Conservation (phyloP, 345 rosid species). For the Erodium maritimum region DNA sequence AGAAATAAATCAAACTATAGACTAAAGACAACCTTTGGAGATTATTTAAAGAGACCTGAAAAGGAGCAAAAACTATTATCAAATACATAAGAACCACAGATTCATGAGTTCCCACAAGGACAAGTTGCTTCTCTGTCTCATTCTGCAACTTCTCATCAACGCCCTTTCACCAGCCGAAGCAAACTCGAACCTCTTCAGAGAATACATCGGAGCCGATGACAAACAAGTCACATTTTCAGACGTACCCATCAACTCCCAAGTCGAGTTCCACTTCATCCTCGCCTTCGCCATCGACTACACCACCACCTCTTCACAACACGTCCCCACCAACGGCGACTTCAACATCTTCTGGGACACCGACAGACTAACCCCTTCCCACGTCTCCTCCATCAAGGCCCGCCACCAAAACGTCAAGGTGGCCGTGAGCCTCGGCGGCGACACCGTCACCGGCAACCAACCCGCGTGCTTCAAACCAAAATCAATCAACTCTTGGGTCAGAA, state of each 20-base stretch:
- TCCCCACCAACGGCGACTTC: slow-evolving; percentile 39
- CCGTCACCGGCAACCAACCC: background rate
- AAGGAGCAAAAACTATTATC: background rate
- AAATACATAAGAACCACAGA: background rate
- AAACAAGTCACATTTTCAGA: slow-evolving; percentile 28
- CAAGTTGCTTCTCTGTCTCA: slow-evolving; percentile 6
- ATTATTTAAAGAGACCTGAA: background rate
- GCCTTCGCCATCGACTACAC: slow-evolving; percentile 44
- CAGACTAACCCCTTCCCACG: slow-evolving; percentile 23
- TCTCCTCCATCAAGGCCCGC: slow-evolving; percentile 27
- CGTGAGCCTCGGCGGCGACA: slow-evolving; percentile 51
- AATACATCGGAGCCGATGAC: slow-evolving; percentile 48
- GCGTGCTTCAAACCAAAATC: slow-evolving; percentile 27
- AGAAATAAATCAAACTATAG: background rate
- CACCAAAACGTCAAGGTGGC: slow-evolving; percentile 36
- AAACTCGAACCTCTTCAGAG: slow-evolving; percentile 43
- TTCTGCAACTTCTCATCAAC: slow-evolving; percentile 10
- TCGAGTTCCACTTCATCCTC: slow-evolving; percentile 38
- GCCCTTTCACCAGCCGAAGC: slow-evolving; percentile 16
- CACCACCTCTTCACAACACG: slow-evolving; percentile 16
- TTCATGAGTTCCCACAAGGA: slow-evolving; percentile 16
- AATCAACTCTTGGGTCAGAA: slow-evolving; percentile 38
- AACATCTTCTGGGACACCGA: slow-evolving; percentile 27
- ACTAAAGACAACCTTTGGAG: background rate
- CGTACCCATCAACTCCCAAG: slow-evolving; percentile 26